These are phyloP conservation scores for Podaxis sp. DNA, from an alignment of 768 basidiomycete genomes.

Conservation along the genomic window DNA sequence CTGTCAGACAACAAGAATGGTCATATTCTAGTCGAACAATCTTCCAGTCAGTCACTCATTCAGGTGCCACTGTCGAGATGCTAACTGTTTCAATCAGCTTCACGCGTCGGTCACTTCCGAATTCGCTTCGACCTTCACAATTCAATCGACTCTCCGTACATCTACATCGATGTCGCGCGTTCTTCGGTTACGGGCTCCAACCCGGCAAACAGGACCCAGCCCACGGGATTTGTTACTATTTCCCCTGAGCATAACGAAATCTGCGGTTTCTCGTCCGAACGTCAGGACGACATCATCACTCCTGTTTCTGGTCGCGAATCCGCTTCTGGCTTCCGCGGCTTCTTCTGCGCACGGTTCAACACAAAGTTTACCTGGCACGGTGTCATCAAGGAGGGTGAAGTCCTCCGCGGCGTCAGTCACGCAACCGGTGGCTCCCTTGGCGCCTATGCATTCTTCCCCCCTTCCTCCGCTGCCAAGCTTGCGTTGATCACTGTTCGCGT, in stretches of 20 bases:
- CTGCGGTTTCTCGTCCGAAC: conserved; percentile 18
- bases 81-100: conserved; percentile 43
- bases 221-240: conserved; percentile 51
- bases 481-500: conserved; percentile 51
- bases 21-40: conserved; percentile 55
- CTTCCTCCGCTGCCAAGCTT: conserved; percentile 14
- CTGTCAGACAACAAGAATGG: conserved; percentile 54
- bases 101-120: conserved; percentile 71
- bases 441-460: conserved; percentile 51
- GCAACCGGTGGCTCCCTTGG: conserved; percentile 46
- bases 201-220: conserved; percentile 48
- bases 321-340: conserved; percentile 47
- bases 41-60: conserved; percentile 49
- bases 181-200: conserved; percentile 58
- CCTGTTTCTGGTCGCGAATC: conserved; percentile 43
- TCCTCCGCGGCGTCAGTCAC: conserved; percentile 25
- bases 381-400: conserved; percentile 44
- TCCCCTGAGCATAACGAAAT: conserved; percentile 41
- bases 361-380: conserved; percentile 43
- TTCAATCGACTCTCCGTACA: conserved; percentile 42
- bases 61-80: not conserved
- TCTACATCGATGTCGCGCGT: conserved; percentile 68
- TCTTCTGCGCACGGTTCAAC: conserved; percentile 63
- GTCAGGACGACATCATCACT: conserved; percentile 46
- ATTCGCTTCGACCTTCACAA: conserved; percentile 53